Evolutionary conservation across 2,329 filamentous ascomycete species (phyloP).

Genomic region (Aspergillus sp.): DNA sequence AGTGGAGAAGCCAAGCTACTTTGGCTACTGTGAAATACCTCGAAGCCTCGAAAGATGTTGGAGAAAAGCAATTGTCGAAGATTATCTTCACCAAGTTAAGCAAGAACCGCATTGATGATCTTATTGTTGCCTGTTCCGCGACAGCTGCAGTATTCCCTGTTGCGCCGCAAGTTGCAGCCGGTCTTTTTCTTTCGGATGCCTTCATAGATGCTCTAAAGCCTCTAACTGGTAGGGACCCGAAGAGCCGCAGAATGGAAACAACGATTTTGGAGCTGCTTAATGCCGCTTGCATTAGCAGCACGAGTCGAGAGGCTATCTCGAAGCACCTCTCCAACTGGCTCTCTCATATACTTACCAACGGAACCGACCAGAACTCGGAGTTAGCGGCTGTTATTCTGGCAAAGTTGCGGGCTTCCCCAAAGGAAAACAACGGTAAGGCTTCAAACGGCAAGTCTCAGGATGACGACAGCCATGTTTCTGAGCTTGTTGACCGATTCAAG

Average conservation of each 20-base stretch:
- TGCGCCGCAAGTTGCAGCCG: constrained; percentile 69
- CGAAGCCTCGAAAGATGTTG: constrained; percentile 70
- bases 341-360: constrained; percentile 75
- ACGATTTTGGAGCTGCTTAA: constrained; percentile 87
- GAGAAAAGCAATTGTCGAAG: constrained; percentile 66
- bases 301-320: constrained; percentile 78
- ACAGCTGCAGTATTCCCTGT: constrained; percentile 85
- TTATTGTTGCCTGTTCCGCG: constrained; percentile 91
- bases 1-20: constrained; percentile 77
- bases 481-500: constrained; percentile 57
- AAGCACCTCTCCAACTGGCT: constrained; percentile 87
- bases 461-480: constrained; percentile 49
- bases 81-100: constrained; percentile 73
- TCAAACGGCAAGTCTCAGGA: constrained; percentile 34
- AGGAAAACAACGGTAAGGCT: constrained; percentile 24
- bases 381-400: constrained; percentile 72
- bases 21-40: constrained; percentile 81
- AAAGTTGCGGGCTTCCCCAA: constrained; percentile 53
- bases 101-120: constrained; percentile 79
- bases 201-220: constrained; percentile 77
- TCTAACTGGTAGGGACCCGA: constrained; percentile 75
- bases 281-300: constrained; percentile 80
- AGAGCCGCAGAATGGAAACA: constrained; percentile 81
- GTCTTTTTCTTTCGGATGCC: constrained; percentile 83
- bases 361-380: constrained; percentile 54